phyloP scores from a whole-genome alignment of 768 basidiomycete genomes.

The Suillus decipiens region DNA sequence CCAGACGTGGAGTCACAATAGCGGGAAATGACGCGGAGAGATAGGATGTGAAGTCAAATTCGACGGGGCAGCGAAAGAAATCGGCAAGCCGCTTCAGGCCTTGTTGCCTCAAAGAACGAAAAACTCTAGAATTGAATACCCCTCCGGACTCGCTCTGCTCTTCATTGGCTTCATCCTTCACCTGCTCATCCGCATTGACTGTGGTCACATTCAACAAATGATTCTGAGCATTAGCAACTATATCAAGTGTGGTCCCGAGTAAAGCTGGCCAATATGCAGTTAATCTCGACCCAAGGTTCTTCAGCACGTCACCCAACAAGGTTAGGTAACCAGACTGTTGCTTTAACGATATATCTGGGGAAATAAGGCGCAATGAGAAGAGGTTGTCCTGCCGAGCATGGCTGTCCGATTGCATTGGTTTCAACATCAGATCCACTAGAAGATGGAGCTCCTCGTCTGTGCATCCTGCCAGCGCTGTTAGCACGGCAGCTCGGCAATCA shows the following conservation, averaged over 20 bases:
- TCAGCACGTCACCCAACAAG: constrained; percentile 82
- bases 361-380: constrained; percentile 34
- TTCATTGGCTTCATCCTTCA: constrained; percentile 39
- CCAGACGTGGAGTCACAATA: constrained; percentile 83
- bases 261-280: constrained; percentile 73
- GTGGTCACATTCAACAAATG: constrained; percentile 39
- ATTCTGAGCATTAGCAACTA: constrained; percentile 66
- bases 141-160: constrained; percentile 31
- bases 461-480: constrained; percentile 71
- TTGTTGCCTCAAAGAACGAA: constrained; percentile 72
- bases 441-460: constrained; percentile 70
- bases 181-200: constrained; percentile 39
- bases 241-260: constrained; percentile 64
- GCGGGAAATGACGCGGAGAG: constrained; percentile 64
- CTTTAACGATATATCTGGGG: constrained; percentile 45
- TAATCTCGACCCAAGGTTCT: constrained; percentile 76
- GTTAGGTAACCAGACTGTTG: constrained; percentile 86
- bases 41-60: constrained; percentile 77
- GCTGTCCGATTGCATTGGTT: constrained; percentile 53
- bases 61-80: constrained; percentile 76
- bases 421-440: constrained; percentile 86
- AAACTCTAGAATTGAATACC: constrained; percentile 36
- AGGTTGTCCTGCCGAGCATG: constrained; percentile 22
- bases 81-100: constrained; percentile 86
- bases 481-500: constrained; percentile 70